Conservation (phyloP, 2,329 filamentous ascomycete genomes). For the Fusarium tupiense region DNA sequence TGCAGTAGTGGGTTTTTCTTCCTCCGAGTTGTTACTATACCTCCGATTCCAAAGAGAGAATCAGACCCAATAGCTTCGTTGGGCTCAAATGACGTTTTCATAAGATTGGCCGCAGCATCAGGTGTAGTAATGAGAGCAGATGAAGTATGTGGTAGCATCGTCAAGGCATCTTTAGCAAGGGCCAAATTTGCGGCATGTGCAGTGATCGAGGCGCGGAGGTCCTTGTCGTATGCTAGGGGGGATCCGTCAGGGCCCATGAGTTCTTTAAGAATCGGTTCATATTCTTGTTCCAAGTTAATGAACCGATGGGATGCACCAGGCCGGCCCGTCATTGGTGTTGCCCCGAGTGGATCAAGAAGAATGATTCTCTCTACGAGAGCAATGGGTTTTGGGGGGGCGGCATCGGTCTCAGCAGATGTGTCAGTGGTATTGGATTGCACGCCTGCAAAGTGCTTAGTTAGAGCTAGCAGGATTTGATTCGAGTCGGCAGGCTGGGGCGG, state of each 20-base stretch:
- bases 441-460: conserved; percentile 80
- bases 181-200: conserved; percentile 76
- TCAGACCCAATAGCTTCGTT: conserved; percentile 53
- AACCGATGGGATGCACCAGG: conserved; percentile 63
- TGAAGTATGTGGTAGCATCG: conserved; percentile 81
- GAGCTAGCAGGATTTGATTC: conserved; percentile 75
- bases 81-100: conserved; percentile 50
- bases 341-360: conserved; percentile 85
- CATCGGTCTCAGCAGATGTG: conserved; percentile 41
- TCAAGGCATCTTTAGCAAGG: conserved; percentile 74
- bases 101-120: conserved; percentile 72
- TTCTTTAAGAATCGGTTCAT: conserved; percentile 71
- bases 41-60: conserved; percentile 60
- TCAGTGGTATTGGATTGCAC: conserved; percentile 56
- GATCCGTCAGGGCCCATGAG: conserved; percentile 54
- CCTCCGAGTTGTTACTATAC: conserved; percentile 63
- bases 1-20: conserved; percentile 88
- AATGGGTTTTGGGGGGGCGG: conserved; percentile 56
- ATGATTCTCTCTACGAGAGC: conserved; percentile 85
- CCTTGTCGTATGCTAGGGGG: conserved; percentile 46
- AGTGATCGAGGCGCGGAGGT: conserved; percentile 43
- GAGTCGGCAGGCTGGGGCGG: conserved; percentile 54
- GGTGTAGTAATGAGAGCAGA: conserved; percentile 92
- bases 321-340: conserved; percentile 72
- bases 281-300: conserved; percentile 94